phyloP scores from a whole-genome alignment of 2,329 filamentous ascomycete genomes.

The Hymenoscyphus scutula region DNA sequence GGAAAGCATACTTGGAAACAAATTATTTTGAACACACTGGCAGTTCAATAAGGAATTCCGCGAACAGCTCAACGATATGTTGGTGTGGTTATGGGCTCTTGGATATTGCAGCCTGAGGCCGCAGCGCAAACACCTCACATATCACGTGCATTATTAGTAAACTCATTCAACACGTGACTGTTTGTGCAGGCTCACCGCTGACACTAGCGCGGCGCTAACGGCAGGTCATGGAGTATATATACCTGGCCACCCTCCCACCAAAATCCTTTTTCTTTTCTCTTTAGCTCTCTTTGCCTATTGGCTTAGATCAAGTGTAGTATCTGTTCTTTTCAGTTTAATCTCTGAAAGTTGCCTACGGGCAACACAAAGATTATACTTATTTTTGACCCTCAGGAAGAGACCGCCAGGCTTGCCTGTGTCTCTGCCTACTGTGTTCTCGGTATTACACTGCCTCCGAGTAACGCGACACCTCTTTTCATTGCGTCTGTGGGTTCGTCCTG shows the following conservation, averaged over 20 bases:
- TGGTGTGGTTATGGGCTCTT: too few species aligned
- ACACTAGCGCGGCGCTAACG: neutral
- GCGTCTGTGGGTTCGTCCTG: neutral
- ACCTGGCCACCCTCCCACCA: neutral
- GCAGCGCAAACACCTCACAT: too few species aligned
- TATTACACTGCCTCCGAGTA: slow-evolving; percentile 72
- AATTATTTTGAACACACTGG: neutral
- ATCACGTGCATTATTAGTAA: neutral
- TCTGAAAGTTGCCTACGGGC: slow-evolving; percentile 40
- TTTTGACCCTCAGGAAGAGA: slow-evolving; percentile 56
- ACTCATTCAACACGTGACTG: neutral
- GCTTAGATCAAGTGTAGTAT: slow-evolving; percentile 90
- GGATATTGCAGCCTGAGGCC: neutral
- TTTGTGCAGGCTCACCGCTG: neutral
- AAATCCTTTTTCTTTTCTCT: slow-evolving; percentile 32
- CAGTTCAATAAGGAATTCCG: too few species aligned
- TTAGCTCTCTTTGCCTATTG: slow-evolving; percentile 56
- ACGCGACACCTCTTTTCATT: slow-evolving; percentile 51
- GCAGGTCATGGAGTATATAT: slow-evolving; percentile 4
- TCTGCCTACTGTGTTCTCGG: slow-evolving; percentile 67
- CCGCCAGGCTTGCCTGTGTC: slow-evolving; percentile 74
- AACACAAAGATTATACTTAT: slow-evolving; percentile 80
- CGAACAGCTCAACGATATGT: too few species aligned
- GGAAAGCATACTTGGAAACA: neutral
- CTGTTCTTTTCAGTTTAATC: slow-evolving; percentile 97